Evolutionary conservation across 345 rosid species (phyloP), one percentile per base, ranked within the genome.

Genomic region (Mallotus nudiflorus): DNA sequence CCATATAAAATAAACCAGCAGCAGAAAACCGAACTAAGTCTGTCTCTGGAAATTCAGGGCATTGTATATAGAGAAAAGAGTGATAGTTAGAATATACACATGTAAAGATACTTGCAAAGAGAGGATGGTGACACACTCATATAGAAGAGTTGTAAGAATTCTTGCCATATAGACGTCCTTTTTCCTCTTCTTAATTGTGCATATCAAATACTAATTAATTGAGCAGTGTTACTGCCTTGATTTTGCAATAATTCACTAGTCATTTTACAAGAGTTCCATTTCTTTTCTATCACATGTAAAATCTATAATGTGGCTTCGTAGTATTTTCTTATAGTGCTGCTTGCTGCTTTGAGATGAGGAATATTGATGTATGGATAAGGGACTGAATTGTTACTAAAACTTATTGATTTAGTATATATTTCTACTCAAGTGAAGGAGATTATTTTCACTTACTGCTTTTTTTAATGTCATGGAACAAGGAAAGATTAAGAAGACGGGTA

Each of bases 1-100:
- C 29, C 40, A 15, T 66, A 54, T 46, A 69, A 67, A 78, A 78
- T 76, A 77, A 87, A 78, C 71, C 85, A 80, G 82, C 77, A 71
- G 69, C 77, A 78, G 84, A 72, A 67, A 66, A 67, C 63, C 67
- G 76, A 71, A 78, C 74, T 28, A 44, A 54, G 42, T 79, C 84
- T 77, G 81, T 65, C 68, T 76, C 67, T 65, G 61, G 67, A 77
- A 53, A 65, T 66, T 71, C 78, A 76, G 80, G 86, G 81, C 81
- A 82, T 63, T 85, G 89, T 88, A 82, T 77, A 85, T 83, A 86
- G 77, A 46, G 70, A 80, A 68, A 81, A 73, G 66, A 80, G 80
- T 60, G 75, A 63, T 62, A 65, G 82, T 61, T 72, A 78, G 57
- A 39, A 60, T 40, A 76, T 69, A 83, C 75, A 73, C 76, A 55